phyloP scores from a whole-genome alignment of 2,329 filamentous ascomycete species.

The Nothophaeocryptopus gaeumannii region DNA sequence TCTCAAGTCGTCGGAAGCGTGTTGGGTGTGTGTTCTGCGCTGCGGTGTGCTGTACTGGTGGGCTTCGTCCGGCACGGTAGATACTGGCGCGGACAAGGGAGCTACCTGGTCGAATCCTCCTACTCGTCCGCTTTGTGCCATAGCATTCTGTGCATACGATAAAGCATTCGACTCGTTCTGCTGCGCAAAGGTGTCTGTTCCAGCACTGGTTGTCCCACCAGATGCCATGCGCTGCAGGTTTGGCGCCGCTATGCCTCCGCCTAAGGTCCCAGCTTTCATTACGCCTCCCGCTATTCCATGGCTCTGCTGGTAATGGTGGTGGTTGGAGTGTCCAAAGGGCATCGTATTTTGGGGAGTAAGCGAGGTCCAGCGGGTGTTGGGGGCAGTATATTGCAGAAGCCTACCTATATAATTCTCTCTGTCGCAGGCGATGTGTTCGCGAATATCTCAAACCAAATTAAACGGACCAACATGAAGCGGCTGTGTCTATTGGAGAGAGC shows the following conservation, averaged over 20 bases:
- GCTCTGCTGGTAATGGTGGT: conserved; percentile 4
- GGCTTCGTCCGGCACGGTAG: conserved; percentile 38
- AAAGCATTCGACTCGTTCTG: conserved; percentile 2
- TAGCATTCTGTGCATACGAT: conserved; percentile 5
- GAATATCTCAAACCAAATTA: too few species aligned
- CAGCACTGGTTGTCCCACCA: conserved; percentile 42
- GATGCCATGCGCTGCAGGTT: conserved; percentile 20
- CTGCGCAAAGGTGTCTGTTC: conserved; percentile 45
- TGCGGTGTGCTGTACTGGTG: conserved; percentile 50
- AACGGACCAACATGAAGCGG: too few species aligned
- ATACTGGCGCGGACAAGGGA: conserved; percentile 20
- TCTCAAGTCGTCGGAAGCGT: conserved; percentile 53
- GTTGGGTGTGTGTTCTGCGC: conserved; percentile 48
- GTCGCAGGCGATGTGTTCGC: too few species aligned
- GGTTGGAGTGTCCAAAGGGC: conserved; percentile 7
- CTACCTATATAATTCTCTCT: too few species aligned
- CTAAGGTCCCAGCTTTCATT: conserved; percentile 24
- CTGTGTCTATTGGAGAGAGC: too few species aligned
- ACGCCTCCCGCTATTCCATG: conserved; percentile 16
- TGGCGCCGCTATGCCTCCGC: conserved; percentile 4
- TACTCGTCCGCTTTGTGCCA: conserved; percentile 8
- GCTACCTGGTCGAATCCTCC: conserved; percentile 38
- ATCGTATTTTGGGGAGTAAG: too few species aligned
- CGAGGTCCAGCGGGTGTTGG: too few species aligned
- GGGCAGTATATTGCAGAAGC: too few species aligned